These are phyloP conservation scores for Botrytis deweyae DNA, from an alignment of 2,329 filamentous ascomycete genomes.

Conservation along the genomic window DNA sequence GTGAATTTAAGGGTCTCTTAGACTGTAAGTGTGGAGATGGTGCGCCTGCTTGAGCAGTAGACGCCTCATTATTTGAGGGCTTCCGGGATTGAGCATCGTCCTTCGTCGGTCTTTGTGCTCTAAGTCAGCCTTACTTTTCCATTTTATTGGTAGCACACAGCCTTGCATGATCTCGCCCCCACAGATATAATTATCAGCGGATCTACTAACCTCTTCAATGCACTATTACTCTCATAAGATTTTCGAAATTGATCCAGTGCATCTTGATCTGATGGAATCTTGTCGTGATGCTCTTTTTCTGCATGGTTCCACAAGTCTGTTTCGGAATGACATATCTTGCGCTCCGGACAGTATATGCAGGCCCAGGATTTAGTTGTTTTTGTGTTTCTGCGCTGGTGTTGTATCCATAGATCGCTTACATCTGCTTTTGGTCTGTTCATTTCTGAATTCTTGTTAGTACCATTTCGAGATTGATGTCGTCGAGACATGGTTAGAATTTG, in stretches of 20 bases:
- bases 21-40: conserved; percentile 23
- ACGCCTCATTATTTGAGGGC: conserved; percentile 24
- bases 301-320: conserved; percentile 31
- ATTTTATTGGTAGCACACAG: neutral
- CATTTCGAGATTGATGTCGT: conserved; percentile 5
- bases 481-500: neutral
- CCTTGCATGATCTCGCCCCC: conserved; percentile 3
- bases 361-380: conserved; percentile 30
- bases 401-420: conserved; percentile 28
- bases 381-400: conserved; percentile 28
- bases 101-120: conserved; percentile 24
- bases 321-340: conserved; percentile 23
- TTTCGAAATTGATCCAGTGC: conserved; percentile 22
- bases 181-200: neutral
- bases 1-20: conserved; percentile 25
- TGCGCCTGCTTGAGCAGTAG: neutral
- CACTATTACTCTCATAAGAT: conserved; percentile 24
- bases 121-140: conserved; percentile 25
- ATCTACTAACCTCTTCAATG: conserved; percentile 25
- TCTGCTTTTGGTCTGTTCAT: conserved; percentile 13
- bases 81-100: conserved; percentile 27
- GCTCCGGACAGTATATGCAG: conserved; percentile 29
- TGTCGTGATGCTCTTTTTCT: conserved; percentile 23
- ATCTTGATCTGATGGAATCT: conserved; percentile 24
- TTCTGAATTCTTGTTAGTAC: conserved; percentile 2